Evolutionary conservation across 2,329 filamentous ascomycete species (phyloP).

Genomic region (Colletotrichum sp.): DNA sequence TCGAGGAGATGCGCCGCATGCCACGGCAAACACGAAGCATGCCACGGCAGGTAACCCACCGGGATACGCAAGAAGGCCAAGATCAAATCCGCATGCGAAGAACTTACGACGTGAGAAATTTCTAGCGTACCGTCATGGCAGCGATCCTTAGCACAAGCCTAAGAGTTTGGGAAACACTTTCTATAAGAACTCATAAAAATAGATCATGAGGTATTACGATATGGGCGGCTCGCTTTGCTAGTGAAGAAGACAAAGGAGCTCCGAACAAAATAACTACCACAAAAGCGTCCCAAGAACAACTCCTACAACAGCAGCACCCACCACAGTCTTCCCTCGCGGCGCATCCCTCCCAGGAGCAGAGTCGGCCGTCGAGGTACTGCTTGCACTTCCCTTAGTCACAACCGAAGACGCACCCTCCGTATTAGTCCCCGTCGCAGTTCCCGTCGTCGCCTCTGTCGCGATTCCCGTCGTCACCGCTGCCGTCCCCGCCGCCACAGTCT

Average conservation of each 20-base stretch:
- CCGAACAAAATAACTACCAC: neutral
- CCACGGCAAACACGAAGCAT: too few relatives aligned
- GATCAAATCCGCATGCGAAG: too few relatives aligned
- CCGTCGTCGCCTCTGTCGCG: neutral
- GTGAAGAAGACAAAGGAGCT: neutral
- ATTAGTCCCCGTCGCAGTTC: neutral
- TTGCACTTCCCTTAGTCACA: neutral
- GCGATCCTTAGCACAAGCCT: too few relatives aligned
- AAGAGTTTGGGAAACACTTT: too few relatives aligned
- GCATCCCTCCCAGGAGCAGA: neutral
- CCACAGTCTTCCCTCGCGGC: neutral
- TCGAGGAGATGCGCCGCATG: too few relatives aligned
- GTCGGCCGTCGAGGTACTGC: neutral
- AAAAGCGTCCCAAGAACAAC: neutral
- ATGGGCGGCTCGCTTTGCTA: neutral
- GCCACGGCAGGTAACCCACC: too few relatives aligned
- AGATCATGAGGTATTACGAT: too few relatives aligned
- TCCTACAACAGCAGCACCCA: neutral
- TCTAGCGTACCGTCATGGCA: too few relatives aligned
- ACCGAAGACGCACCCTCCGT: neutral
- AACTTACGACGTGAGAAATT: too few relatives aligned
- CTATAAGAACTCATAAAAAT: too few relatives aligned
- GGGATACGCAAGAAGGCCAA: too few relatives aligned
- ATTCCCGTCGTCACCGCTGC: neutral
- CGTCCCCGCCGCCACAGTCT: neutral